A percentile compares a stretch with the other conserved stretches of the same genome.
phyloP scores from a whole-genome alignment of 768 basidiomycete genomes.

The Rhizopogon vulgaris region DNA sequence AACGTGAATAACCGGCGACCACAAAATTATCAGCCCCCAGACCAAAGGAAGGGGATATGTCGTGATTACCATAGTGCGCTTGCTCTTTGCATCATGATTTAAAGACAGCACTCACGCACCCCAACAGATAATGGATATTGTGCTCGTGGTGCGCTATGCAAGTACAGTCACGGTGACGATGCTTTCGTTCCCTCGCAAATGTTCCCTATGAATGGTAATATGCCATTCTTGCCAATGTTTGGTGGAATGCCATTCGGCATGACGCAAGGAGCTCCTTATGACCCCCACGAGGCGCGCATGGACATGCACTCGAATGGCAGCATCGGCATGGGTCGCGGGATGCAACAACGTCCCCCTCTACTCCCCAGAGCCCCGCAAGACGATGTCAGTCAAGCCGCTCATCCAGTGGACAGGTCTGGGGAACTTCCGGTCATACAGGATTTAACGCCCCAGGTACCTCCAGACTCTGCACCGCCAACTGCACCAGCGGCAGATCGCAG shows the following conservation, averaged over 20 bases:
- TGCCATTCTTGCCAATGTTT: slow-evolving; percentile 74
- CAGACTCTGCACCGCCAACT: slow-evolving; percentile 23
- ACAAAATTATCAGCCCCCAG: slow-evolving; percentile 64
- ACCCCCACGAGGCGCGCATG: slow-evolving; percentile 75
- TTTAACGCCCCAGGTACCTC: slow-evolving; percentile 53
- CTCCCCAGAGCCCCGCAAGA: slow-evolving; percentile 52
- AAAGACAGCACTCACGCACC: slow-evolving; percentile 7
- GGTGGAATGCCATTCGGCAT: slow-evolving; percentile 52
- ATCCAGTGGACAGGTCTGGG: slow-evolving; percentile 44
- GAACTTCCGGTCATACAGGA: slow-evolving; percentile 84
- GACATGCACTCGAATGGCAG: slow-evolving; percentile 59
- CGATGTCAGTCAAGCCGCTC: slow-evolving; percentile 36
- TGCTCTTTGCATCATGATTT: slow-evolving; percentile 1
- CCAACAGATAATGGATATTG: slow-evolving; percentile 83
- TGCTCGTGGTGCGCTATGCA: slow-evolving; percentile 81
- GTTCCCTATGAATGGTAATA: slow-evolving; percentile 46
- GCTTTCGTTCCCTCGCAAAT: slow-evolving; percentile 71
- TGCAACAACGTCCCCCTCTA: slow-evolving; percentile 49
- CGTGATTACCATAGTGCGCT: slow-evolving; percentile 89
- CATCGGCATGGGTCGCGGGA: slow-evolving; percentile 23
- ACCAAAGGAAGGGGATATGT: slow-evolving; percentile 74
- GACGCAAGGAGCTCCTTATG: slow-evolving; percentile 49
- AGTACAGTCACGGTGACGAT: slow-evolving; percentile 90
- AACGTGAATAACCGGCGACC: slow-evolving; percentile 40
- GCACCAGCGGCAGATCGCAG: slow-evolving; percentile 15